These are phyloP conservation scores for Metarhizium humberi DNA, from an alignment of 2,329 filamentous ascomycete species.

Conservation along the genomic window DNA sequence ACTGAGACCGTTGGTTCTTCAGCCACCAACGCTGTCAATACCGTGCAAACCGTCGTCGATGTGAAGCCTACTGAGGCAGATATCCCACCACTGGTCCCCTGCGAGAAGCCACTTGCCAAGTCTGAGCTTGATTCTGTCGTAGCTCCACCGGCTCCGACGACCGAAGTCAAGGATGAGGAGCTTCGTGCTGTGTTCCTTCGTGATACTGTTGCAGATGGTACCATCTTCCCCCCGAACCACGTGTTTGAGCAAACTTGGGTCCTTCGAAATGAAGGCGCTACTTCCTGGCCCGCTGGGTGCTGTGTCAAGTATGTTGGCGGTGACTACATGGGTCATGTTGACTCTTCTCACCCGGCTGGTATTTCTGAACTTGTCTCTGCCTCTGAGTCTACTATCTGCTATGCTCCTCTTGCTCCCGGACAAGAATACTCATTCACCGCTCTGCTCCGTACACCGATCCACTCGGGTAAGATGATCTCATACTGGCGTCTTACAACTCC, in stretches of 20 bases:
- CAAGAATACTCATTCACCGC: conserved; percentile 76
- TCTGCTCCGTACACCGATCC: conserved; percentile 68
- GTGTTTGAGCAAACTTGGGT: conserved; percentile 89
- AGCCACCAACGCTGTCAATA: conserved; percentile 37
- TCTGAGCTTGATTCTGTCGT: conserved; percentile 8
- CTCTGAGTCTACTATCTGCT: conserved; percentile 72
- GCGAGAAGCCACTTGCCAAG: conserved; percentile 6
- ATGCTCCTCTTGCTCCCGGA: conserved; percentile 59
- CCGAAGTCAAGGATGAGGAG: conserved; percentile 16
- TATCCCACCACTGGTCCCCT: not conserved
- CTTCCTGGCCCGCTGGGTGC: conserved; percentile 80
- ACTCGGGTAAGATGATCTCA: conserved; percentile 73
- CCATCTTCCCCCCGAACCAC: conserved; percentile 57
- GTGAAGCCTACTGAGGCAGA: conserved; percentile 52
- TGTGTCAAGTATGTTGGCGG: conserved; percentile 86
- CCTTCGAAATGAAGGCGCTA: conserved; percentile 72
- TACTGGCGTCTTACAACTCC: conserved; percentile 91
- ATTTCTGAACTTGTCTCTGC: conserved; percentile 68
- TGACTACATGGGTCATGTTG: conserved; percentile 91
- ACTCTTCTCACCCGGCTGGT: conserved; percentile 70
- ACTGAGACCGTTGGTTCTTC: conserved; percentile 33
- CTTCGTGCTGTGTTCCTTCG: conserved; percentile 57
- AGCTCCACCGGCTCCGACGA: conserved; percentile 4
- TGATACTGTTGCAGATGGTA: conserved; percentile 74
- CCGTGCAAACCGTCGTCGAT: conserved; percentile 64